A percentile compares a stretch with the other conserved stretches of the same genome.
Conservation (phyloP, 176 grass and related monocot species). For the Thalia dealbata region DNA sequence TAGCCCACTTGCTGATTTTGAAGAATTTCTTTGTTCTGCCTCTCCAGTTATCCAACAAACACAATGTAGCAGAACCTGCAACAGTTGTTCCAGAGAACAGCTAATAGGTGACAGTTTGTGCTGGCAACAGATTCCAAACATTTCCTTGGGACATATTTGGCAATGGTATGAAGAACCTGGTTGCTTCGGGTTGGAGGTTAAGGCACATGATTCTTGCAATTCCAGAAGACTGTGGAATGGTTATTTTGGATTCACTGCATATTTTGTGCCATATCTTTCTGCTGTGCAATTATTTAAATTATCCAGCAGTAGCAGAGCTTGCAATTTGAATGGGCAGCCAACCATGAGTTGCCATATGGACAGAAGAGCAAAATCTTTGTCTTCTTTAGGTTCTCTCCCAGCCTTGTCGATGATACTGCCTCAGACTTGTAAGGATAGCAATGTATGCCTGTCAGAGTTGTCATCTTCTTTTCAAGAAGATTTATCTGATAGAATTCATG, state of each 20-base stretch:
- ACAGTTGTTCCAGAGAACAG: conserved; percentile 24
- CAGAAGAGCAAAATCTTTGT: too few species aligned
- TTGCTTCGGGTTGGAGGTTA: conserved; percentile 66
- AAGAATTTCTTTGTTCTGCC: conserved; percentile 42
- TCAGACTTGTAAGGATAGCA: conserved; percentile 18
- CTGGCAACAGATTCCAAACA: conserved; percentile 29
- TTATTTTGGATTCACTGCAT: conserved; percentile 43
- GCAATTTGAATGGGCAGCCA: conserved; percentile 13
- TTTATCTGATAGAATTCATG: neutral
- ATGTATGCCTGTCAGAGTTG: conserved; percentile 21
- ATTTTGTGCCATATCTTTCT: conserved; percentile 73
- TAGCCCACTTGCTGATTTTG: conserved; percentile 48
- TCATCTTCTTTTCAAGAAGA: conserved; percentile 22
- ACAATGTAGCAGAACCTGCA: conserved; percentile 18
- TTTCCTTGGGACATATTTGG: conserved; percentile 42
- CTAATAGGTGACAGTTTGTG: conserved; percentile 16
- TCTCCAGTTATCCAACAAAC: conserved; percentile 43
- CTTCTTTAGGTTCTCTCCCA: too few species aligned
- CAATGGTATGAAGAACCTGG: conserved; percentile 79
- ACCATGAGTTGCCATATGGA: neutral
- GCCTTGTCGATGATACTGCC: neutral
- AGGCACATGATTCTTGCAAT: conserved; percentile 26
- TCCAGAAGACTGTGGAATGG: conserved; percentile 17
- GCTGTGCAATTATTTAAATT: conserved; percentile 59
- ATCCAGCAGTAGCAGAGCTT: conserved; percentile 24